Evolutionary conservation across 2,329 filamentous ascomycete genomes (phyloP).

Genomic region (Geoglossum cookeanum): DNA sequence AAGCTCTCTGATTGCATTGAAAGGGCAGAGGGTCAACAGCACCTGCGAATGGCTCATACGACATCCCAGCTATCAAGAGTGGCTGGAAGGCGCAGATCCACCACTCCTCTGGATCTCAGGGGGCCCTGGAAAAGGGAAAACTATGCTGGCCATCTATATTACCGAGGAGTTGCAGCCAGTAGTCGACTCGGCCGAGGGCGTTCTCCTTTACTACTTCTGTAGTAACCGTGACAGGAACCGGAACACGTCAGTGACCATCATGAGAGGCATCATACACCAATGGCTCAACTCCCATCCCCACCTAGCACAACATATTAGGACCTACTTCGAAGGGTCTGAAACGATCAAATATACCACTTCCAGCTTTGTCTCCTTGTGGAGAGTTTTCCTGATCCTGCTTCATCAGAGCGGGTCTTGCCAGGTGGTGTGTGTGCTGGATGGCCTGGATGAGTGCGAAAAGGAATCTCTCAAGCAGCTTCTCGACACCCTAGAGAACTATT

Average conservation of each 20-base stretch:
- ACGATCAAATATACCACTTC: background rate
- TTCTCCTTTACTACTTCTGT: slow-evolving; percentile 15
- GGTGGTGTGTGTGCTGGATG: background rate
- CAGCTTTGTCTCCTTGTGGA: background rate
- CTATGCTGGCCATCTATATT: slow-evolving; percentile 14
- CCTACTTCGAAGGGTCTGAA: background rate
- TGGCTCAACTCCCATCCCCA: background rate
- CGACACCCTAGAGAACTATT: too few species aligned
- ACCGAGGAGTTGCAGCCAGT: slow-evolving; percentile 10
- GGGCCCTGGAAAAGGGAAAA: slow-evolving; percentile 15
- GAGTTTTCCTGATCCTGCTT: background rate
- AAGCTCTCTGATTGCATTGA: slow-evolving; percentile 12
- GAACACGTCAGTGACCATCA: slow-evolving; percentile 10
- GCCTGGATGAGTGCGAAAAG: background rate
- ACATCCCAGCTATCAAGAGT: slow-evolving; percentile 10
- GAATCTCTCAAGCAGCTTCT: background rate
- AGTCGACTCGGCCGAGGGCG: slow-evolving; percentile 5
- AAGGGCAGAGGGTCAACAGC: slow-evolving; percentile 10
- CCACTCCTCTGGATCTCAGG: slow-evolving; percentile 14
- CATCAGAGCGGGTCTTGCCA: background rate
- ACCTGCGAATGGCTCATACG: slow-evolving; percentile 13
- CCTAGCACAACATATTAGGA: background rate
- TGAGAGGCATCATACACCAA: slow-evolving; percentile 7
- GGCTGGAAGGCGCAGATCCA: slow-evolving; percentile 6
- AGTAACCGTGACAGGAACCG: slow-evolving; percentile 12